Percentiles rank a stretch among this genome's conserved stretches.
Conservation (phyloP, 2,329 filamentous ascomycete species). For the Sporothrix brunneoviolacea region DNA sequence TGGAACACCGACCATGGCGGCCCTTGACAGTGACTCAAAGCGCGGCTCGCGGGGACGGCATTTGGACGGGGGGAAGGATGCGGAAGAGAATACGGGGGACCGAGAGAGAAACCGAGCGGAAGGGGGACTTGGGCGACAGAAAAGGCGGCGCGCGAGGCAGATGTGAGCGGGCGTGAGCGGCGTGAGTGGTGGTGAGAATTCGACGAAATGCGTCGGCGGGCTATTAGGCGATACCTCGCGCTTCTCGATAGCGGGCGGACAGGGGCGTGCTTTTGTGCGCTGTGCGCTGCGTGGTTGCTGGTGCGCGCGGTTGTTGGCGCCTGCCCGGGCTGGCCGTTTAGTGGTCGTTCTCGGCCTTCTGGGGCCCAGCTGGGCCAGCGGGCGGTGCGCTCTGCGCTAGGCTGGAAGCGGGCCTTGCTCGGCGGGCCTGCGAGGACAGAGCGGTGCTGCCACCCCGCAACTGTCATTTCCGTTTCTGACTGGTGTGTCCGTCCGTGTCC, state of each 20-base stretch:
- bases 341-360: background rate
- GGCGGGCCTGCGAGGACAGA: no score
- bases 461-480: no score
- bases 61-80: background rate
- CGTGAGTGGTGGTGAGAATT: constrained; percentile 4
- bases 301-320: background rate
- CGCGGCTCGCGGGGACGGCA: constrained; percentile 12
- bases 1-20: constrained; percentile 20
- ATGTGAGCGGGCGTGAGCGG: background rate
- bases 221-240: no score
- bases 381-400: constrained; percentile 6
- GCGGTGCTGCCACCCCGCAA: no score
- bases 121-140: background rate
- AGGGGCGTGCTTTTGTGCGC: background rate
- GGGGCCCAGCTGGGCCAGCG: no score
- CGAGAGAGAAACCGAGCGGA: background rate
- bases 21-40: constrained; percentile 8
- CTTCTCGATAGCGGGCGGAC: no score
- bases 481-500: no score
- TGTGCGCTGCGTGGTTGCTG: background rate
- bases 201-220: background rate
- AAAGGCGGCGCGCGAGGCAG: background rate
- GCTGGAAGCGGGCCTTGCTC: background rate
- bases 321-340: background rate
- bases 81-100: background rate